Evolutionary conservation across 495 filamentous ascomycete genomes (phyloP), one percentile per base, ranked within the genome.

Genomic region (Amorphotheca resinae): DNA sequence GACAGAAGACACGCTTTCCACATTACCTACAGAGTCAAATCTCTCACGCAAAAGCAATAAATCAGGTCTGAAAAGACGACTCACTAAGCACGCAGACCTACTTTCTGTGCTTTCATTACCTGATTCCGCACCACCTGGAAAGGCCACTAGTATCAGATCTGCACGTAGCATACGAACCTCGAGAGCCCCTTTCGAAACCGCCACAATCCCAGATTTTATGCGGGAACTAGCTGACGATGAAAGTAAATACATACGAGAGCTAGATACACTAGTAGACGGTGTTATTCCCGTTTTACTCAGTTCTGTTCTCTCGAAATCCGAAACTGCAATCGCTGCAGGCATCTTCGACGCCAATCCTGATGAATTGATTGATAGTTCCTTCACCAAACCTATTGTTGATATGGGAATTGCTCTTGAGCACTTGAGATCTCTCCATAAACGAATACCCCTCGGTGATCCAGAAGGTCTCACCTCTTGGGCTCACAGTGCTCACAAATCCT

Each of bases 361-460:
- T 38, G 69, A 76, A 17, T 69, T 68, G 3, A 64, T 73, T 33
- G 61, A 51, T 23, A 38, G 51, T 1, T 53, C 59, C 9, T 52
- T 88, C 49, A 88, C 82, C 7, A 84, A 83, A 54, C 83, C 89
- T 4, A 95, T 99, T 37, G 76, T 95, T 15, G 80, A 87, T 51
- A 96, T 99, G 89, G 91, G 91, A 4, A 71, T 95, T 38, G 76
- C 80, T 9, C 72, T 96, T 4, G 87, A 99, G 57, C 77, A 82
- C 38, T 61, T 99, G 25, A 85, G 82, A 57, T 74, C 72, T 9
- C 63, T 83, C 17, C 91, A 99, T 59, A 81, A 74, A 48, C 73
- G 76, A 14, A 83, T 91, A 21, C 86, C 87, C 1, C 70, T 80
- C 38, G 68, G 77, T 14, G 70, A 86, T 53, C 57, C 76, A 9